phyloP scores from a whole-genome alignment of 805 yeast species.

The Hanseniaspora lindneri region DNA sequence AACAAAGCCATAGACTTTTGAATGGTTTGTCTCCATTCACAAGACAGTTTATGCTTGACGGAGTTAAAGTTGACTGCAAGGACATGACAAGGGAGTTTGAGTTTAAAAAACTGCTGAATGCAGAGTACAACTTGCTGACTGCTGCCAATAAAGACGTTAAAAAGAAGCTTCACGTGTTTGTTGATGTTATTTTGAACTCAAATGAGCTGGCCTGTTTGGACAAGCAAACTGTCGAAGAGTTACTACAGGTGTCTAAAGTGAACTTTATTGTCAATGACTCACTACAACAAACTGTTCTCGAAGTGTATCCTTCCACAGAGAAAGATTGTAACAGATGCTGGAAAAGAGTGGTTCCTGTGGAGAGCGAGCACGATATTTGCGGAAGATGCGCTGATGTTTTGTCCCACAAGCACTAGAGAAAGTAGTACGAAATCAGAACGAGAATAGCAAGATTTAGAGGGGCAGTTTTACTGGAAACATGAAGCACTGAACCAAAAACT shows the following conservation, averaged over 20 bases:
- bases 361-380: neutral
- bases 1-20: constrained; percentile 16
- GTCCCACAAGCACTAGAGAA: neutral
- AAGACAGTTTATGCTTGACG: constrained; percentile 11
- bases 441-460: too few relatives aligned
- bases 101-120: neutral
- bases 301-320: constrained; percentile 31
- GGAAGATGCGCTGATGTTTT: constrained; percentile 1
- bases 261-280: constrained; percentile 26
- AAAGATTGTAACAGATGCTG: constrained; percentile 90
- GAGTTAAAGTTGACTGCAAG: constrained; percentile 17
- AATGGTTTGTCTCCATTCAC: constrained; percentile 16
- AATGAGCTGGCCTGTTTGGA: constrained; percentile 17
- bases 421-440: too few relatives aligned
- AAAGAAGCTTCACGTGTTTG: constrained; percentile 28
- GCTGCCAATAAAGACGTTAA: constrained; percentile 19
- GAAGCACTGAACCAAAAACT: too few relatives aligned
- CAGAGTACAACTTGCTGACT: constrained; percentile 17
- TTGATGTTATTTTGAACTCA: constrained; percentile 16
- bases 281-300: constrained; percentile 22
- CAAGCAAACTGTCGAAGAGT: constrained; percentile 41
- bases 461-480: too few relatives aligned
- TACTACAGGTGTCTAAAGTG: constrained; percentile 54
- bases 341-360: constrained; percentile 30
- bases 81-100: neutral